Evolutionary conservation across 148 eudicot species (phyloP), one percentile per base, ranked within the genome.

Genomic region (Rhododendron vialii): DNA sequence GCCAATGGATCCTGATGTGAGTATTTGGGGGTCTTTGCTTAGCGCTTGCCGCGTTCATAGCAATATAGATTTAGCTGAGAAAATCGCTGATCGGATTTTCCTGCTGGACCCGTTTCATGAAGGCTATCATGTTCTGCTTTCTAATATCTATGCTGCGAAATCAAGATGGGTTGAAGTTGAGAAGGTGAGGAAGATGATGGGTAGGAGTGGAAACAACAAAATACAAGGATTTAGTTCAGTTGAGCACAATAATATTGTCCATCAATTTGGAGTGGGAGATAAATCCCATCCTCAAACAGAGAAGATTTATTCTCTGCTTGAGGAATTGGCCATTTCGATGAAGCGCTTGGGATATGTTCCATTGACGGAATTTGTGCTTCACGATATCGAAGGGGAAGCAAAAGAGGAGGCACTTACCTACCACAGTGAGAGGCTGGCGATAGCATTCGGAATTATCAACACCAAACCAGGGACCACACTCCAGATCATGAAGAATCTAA

Each of bases 81-180:
- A 51, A 35, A 84, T 84, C 0, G 81, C 81, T 5, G 81, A 84
- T 75, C 80, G 33, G 1, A 84, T 84, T 48, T 84, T 84, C 45
- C 50, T 20, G 65, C 51, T 84, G 69, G 81, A 84, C 69, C 69
- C 86, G 1, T 84, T 74, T 33, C 86, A 84, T 75, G 81, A 79
- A 3, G 86, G 86, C 71, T 84, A 84, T 53, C 80, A 36, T 75
- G 86, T 84, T 36, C 63, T 84, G 43, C 81, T 84, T 12, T 84
- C 86, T 12, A 84, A 84, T 80, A 84, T 84, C 4, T 84, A 84
- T 84, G 86, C 86, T 84, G 86, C 86, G 53, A 84, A 84, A 53
- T 84, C 67, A 18, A 35, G 86, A 75, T 84, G 86, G 86, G 41
- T 11, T 22, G 86, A 84, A 18, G 86, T 84, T 35, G 86, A 50